Percentiles rank a stretch among this genome's conserved stretches.
Conservation (phyloP, 257 asterid genomes). For the Solanum chaucha region DNA sequence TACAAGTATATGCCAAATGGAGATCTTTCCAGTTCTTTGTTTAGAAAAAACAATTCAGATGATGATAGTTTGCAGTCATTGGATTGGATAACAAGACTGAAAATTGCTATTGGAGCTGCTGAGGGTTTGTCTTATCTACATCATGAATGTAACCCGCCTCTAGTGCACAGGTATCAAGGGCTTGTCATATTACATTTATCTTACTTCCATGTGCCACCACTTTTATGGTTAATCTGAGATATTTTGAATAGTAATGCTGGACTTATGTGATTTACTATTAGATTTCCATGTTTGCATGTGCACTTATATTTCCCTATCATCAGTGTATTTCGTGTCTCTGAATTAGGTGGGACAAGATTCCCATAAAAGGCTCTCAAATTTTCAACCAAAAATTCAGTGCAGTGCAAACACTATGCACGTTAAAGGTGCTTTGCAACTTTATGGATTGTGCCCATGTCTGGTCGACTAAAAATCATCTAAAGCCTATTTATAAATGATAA, state of each 20-base stretch:
- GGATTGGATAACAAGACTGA: constrained; percentile 96
- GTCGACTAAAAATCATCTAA: neutral
- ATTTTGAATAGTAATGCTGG: neutral
- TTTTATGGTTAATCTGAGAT: neutral
- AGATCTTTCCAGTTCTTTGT: constrained; percentile 74
- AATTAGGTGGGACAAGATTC: neutral
- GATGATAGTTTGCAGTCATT: constrained; percentile 63
- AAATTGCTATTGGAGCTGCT: constrained; percentile 91
- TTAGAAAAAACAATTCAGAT: constrained; percentile 48
- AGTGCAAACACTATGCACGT: neutral
- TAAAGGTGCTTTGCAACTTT: neutral
- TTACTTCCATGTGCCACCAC: neutral
- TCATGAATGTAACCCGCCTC: constrained; percentile 83
- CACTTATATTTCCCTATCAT: neutral
- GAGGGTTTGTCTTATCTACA: constrained; percentile 84
- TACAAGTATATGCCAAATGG: constrained; percentile 82
- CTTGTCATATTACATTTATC: neutral
- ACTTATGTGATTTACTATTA: neutral
- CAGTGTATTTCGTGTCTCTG: neutral
- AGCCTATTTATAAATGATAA: neutral
- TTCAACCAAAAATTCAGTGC: neutral
- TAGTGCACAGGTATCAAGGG: constrained; percentile 75
- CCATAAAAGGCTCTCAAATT: neutral
- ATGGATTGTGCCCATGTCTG: neutral
- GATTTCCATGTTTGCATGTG: neutral